A percentile compares a stretch with the other conserved stretches of the same genome.
phyloP scores from a whole-genome alignment of 352 stramenopile genomes.

The Pythium angustatum region DNA sequence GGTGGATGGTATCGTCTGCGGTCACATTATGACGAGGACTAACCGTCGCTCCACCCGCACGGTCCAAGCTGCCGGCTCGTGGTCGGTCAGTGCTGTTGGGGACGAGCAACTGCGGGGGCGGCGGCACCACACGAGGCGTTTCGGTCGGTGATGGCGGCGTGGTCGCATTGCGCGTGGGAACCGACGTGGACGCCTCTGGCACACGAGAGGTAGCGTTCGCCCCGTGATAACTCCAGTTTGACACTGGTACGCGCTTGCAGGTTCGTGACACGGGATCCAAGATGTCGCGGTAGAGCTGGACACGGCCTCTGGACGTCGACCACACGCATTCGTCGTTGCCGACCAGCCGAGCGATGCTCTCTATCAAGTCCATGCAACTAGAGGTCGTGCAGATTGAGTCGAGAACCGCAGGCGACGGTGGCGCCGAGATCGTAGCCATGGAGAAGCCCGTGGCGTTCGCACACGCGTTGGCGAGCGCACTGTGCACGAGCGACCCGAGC shows the following conservation, averaged over 20 bases:
- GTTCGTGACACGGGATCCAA: neutral
- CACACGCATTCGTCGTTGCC: neutral
- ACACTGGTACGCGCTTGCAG: neutral
- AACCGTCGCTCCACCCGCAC: too few species aligned
- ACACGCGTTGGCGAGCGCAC: neutral
- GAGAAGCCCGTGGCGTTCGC: neutral
- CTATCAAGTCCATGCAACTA: neutral
- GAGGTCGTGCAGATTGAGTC: neutral
- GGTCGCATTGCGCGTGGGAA: too few species aligned
- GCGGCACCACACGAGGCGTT: too few species aligned
- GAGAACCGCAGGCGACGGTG: neutral
- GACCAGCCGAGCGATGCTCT: neutral
- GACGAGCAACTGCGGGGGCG: too few species aligned
- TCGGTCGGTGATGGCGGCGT: too few species aligned
- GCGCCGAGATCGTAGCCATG: neutral
- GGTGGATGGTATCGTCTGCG: too few species aligned
- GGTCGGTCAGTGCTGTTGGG: too few species aligned
- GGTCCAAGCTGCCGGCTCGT: too few species aligned
- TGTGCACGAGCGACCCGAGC: neutral
- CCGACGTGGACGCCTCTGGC: too few species aligned
- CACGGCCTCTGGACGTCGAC: neutral
- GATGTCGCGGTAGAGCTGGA: constrained; percentile 8
- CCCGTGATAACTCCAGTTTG: too few species aligned
- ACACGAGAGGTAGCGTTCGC: too few species aligned
- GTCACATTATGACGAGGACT: too few species aligned